Evolutionary conservation across 768 basidiomycete genomes (phyloP).

Genomic region (Suillus brevipes): DNA sequence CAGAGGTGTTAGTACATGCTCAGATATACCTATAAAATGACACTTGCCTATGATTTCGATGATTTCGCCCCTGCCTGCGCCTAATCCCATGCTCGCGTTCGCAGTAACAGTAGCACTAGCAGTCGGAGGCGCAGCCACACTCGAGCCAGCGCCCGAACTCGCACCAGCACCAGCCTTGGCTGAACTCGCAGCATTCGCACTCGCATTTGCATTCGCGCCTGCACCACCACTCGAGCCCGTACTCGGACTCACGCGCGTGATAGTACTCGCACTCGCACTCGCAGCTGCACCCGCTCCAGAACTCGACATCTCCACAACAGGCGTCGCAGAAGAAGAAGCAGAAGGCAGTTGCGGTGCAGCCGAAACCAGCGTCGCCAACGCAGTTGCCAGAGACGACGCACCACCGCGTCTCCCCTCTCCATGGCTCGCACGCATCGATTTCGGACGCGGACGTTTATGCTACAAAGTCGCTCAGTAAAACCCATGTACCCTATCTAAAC

Average conservation of each 20-base stretch:
- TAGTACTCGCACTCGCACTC: slow-evolving; percentile 3
- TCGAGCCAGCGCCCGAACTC: slow-evolving; percentile 23
- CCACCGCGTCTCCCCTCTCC: slow-evolving; percentile 57
- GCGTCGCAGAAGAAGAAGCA: neutral
- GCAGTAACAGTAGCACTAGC: neutral
- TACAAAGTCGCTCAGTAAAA: slow-evolving; percentile 26
- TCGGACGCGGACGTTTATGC: slow-evolving; percentile 88
- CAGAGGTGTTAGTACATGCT: no score
- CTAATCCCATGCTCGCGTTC: slow-evolving; percentile 27
- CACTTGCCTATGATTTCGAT: slow-evolving; percentile 74
- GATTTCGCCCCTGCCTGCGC: slow-evolving; percentile 47
- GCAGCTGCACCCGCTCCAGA: neutral
- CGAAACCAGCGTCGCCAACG: neutral
- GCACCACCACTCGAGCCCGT: slow-evolving; percentile 31
- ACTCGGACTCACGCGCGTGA: slow-evolving; percentile 2
- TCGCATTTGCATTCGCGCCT: neutral
- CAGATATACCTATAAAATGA: no score
- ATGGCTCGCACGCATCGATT: slow-evolving; percentile 80
- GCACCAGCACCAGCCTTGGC: slow-evolving; percentile 17
- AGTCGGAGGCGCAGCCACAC: neutral
- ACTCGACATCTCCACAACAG: neutral
- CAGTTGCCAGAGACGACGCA: neutral
- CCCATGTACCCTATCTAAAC: neutral
- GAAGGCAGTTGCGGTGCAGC: neutral
- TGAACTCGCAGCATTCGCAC: slow-evolving; percentile 16